Percentiles rank a stretch among this genome's conserved stretches.
Conservation (phyloP, 2,329 filamentous ascomycete genomes). For the Aaosphaeria arxii region DNA sequence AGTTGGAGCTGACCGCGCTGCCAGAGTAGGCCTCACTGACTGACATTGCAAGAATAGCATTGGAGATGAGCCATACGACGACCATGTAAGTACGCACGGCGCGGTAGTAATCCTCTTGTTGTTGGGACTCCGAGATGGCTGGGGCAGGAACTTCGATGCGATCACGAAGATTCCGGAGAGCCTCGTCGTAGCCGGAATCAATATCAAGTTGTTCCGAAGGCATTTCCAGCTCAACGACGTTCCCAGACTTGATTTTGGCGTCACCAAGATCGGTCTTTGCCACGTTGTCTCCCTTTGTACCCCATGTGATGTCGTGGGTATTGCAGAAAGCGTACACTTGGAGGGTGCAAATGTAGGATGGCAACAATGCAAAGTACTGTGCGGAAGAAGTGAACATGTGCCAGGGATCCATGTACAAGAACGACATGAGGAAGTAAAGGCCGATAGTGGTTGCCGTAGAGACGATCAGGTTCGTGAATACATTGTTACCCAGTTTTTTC, state of each 20-base stretch:
- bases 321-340: conserved; percentile 99
- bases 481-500: conserved; percentile 72
- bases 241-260: conserved; percentile 69
- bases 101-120: conserved; percentile 98
- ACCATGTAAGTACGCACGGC: conserved; percentile 98
- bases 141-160: conserved; percentile 73
- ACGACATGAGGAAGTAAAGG: conserved; percentile 93
- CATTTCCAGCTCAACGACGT: conserved; percentile 94
- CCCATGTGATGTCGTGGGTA: conserved; percentile 98
- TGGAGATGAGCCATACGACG: conserved; percentile 87
- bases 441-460: conserved; percentile 86
- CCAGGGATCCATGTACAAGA: conserved; percentile 97
- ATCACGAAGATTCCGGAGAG: conserved; percentile 91
- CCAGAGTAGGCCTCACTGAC: conserved; percentile 81
- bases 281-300: conserved; percentile 97
- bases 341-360: conserved; percentile 91
- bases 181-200: conserved; percentile 95
- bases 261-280: conserved; percentile 88
- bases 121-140: conserved; percentile 67
- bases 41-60: conserved; percentile 90
- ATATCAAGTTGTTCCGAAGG: conserved; percentile 97
- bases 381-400: conserved; percentile 93
- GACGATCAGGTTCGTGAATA: conserved; percentile 93
- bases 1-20: conserved; percentile 72
- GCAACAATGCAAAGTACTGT: conserved; percentile 91